A percentile compares a stretch with the other conserved stretches of the same genome.
phyloP scores from a whole-genome alignment of 2,329 filamentous ascomycete species.

The Ophiostoma piceae region DNA sequence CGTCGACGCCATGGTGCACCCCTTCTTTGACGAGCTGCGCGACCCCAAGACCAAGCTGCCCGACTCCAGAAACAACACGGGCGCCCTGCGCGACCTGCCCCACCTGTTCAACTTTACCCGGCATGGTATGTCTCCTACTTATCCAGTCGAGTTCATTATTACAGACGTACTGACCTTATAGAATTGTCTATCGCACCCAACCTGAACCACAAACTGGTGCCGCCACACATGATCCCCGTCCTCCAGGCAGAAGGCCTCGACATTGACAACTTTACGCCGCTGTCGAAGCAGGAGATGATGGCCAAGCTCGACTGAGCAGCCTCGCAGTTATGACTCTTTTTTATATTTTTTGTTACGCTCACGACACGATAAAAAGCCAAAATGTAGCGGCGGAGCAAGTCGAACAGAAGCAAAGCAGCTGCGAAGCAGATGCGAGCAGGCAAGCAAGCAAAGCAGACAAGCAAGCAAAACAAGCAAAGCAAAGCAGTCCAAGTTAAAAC shows the following conservation, averaged over 20 bases:
- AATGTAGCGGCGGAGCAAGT: slow-evolving; percentile 13
- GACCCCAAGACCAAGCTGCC: slow-evolving; percentile 87
- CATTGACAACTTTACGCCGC: slow-evolving; percentile 86
- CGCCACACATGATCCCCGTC: slow-evolving; percentile 69
- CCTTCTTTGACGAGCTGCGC: slow-evolving; percentile 95
- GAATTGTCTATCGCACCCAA: slow-evolving; percentile 93
- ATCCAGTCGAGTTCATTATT: no score
- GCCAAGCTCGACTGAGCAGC: slow-evolving; percentile 80
- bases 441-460: no score
- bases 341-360: slow-evolving; percentile 16
- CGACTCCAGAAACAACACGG: slow-evolving; percentile 85
- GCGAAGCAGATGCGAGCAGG: slow-evolving; percentile 10
- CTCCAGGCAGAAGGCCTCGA: slow-evolving; percentile 76
- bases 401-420: not conserved
- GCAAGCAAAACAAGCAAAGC: no score
- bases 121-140: slow-evolving; percentile 62
- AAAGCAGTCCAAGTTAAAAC: no score
- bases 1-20: slow-evolving; percentile 94
- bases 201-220: slow-evolving; percentile 83
- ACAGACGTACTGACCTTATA: not conserved
- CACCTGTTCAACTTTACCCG: slow-evolving; percentile 87
- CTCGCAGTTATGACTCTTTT: not conserved
- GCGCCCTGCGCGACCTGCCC: slow-evolving; percentile 74
- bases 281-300: slow-evolving; percentile 95
- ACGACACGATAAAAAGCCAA: slow-evolving; percentile 20